Evolutionary conservation across 208 protist genomes (phyloP).

Genomic region (Wallacemonas sp.): DNA sequence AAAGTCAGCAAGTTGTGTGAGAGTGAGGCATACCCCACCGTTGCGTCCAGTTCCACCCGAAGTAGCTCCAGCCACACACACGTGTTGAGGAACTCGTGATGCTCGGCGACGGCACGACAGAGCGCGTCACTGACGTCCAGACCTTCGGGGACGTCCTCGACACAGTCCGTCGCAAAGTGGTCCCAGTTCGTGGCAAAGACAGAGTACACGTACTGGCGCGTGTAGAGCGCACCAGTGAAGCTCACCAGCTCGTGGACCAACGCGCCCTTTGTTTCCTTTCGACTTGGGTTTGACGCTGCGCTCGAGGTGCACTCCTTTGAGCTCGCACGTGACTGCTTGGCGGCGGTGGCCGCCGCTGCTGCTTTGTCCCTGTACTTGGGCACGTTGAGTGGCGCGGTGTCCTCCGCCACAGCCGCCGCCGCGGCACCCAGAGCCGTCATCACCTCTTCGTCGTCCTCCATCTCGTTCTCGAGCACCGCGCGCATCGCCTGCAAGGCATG

Average conservation of each 20-base stretch:
- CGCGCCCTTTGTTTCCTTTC: slow-evolving; percentile 6
- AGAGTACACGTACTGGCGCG: slow-evolving; percentile 30
- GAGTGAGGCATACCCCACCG: slow-evolving; percentile 58
- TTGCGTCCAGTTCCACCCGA: slow-evolving; percentile 65
- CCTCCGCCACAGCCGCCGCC: slow-evolving; percentile 27
- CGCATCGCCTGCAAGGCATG: slow-evolving; percentile 40
- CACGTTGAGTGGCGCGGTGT: slow-evolving; percentile 12
- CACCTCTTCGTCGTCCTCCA: slow-evolving; percentile 34
- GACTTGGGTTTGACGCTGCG: background rate
- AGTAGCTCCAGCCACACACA: slow-evolving; percentile 64
- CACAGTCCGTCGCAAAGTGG: slow-evolving; percentile 16
- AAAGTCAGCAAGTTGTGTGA: slow-evolving; percentile 68
- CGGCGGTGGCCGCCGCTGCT: background rate
- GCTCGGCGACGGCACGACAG: slow-evolving; percentile 27
- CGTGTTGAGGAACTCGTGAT: slow-evolving; percentile 48
- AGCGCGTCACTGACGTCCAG: slow-evolving; percentile 26
- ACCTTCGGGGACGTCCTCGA: slow-evolving; percentile 8
- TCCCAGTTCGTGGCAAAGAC: slow-evolving; percentile 25
- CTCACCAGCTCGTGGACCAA: slow-evolving; percentile 17
- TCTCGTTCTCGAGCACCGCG: slow-evolving; percentile 25
- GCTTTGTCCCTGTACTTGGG: slow-evolving; percentile 15
- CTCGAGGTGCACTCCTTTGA: background rate
- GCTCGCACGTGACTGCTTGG: no score
- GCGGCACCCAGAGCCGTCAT: slow-evolving; percentile 26
- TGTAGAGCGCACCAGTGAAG: slow-evolving; percentile 27